Conservation (phyloP, 2,329 filamentous ascomycete genomes). For the Hypoxylon sp. region DNA sequence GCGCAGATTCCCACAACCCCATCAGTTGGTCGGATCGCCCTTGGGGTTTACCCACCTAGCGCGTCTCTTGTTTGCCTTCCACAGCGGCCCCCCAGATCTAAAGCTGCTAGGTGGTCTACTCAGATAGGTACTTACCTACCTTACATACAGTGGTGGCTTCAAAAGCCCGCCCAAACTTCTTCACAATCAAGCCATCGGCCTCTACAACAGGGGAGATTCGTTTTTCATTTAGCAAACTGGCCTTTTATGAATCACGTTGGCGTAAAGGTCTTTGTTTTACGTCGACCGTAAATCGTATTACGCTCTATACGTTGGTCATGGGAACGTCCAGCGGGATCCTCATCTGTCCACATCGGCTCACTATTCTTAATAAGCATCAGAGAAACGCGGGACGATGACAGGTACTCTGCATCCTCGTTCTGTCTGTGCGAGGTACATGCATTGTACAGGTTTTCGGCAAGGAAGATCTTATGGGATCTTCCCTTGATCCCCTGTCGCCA, state of each 20-base stretch:
- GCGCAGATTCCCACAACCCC: conserved; percentile 52
- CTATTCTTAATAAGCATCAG: conserved; percentile 32
- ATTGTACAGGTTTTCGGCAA: conserved; percentile 39
- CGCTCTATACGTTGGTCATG: conserved; percentile 16
- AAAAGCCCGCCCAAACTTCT: conserved; percentile 12
- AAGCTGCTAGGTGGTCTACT: conserved; percentile 26
- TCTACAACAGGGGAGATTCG: conserved; percentile 7
- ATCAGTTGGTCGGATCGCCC: conserved; percentile 37
- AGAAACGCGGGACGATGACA: conserved; percentile 29
- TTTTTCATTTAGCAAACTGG: conserved; percentile 2
- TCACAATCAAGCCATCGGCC: conserved; percentile 5
- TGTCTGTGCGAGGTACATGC: conserved; percentile 38
- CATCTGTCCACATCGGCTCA: conserved; percentile 31
- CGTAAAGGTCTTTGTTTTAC: conserved; percentile 2
- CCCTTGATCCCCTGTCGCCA: conserved; percentile 42
- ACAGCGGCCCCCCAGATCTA: conserved; percentile 26
- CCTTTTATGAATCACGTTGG: conserved; percentile 2
- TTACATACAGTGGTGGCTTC: conserved; percentile 18
- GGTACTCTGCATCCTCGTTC: conserved; percentile 33
- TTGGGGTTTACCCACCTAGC: conserved; percentile 34
- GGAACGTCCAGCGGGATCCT: conserved; percentile 16
- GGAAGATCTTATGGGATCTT: conserved; percentile 46
- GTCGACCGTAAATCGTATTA: conserved; percentile 6
- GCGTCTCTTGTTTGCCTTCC: conserved; percentile 30
- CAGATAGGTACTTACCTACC: no score